A percentile compares a stretch with the other conserved stretches of the same genome.
These are phyloP conservation scores for Dipteronia dyeriana DNA, from an alignment of 345 rosid species.

Conservation along the genomic window DNA sequence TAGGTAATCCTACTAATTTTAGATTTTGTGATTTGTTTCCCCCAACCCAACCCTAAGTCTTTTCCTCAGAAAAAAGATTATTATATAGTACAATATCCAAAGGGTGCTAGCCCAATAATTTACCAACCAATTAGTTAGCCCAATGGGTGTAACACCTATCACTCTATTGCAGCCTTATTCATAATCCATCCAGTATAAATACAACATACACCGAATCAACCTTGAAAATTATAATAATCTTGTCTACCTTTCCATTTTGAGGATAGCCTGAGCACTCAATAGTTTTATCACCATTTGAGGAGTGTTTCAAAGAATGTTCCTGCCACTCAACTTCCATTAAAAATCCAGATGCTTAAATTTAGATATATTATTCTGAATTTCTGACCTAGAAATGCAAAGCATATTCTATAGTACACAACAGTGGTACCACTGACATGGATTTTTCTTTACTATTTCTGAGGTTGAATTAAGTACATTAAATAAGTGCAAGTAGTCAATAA, in stretches of 20 bases:
- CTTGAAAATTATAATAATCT: neutral
- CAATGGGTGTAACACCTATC: neutral
- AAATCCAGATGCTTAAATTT: neutral
- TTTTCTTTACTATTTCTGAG: too few species aligned
- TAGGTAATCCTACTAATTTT: too few species aligned
- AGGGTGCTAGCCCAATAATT: neutral
- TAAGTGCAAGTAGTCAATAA: too few species aligned
- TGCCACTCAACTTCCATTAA: conserved; percentile 28
- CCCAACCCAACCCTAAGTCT: too few species aligned
- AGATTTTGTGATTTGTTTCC: too few species aligned
- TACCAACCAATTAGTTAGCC: neutral
- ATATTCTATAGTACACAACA: too few species aligned
- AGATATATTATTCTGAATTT: neutral
- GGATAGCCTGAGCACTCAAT: conserved; percentile 51
- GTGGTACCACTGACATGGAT: too few species aligned
- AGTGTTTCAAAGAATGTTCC: conserved; percentile 43
- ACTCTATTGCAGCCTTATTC: too few species aligned
- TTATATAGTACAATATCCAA: too few species aligned
- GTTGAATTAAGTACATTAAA: too few species aligned
- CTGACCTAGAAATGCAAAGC: too few species aligned
- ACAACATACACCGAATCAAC: neutral
- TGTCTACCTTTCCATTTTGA: conserved; percentile 36
- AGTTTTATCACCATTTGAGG: conserved; percentile 34
- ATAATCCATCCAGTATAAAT: neutral
- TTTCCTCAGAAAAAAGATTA: too few species aligned